Conservation (phyloP, 2,329 filamentous ascomycete species). For the Xylogone sp. region DNA sequence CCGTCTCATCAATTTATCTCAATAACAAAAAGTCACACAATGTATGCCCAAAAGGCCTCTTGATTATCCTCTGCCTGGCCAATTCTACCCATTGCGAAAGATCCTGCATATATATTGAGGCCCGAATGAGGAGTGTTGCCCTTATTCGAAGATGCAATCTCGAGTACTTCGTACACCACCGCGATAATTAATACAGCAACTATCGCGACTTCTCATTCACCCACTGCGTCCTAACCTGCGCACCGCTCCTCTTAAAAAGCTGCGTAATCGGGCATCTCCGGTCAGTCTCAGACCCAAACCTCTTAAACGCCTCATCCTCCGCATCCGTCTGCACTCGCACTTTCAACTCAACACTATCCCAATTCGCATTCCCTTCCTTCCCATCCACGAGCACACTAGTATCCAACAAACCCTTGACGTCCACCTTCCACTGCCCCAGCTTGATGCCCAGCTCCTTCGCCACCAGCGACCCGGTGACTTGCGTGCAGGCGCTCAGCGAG, state of each 20-base stretch:
- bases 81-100: too few relatives aligned
- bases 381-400: conserved; percentile 23
- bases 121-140: too few relatives aligned
- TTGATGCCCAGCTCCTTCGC: conserved; percentile 23
- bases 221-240: conserved; percentile 22
- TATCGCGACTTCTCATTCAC: conserved; percentile 16
- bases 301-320: conserved; percentile 12
- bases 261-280: conserved; percentile 27
- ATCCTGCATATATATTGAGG: too few relatives aligned
- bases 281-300: conserved; percentile 24
- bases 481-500: conserved; percentile 27
- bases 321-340: conserved; percentile 24
- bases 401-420: conserved; percentile 20
- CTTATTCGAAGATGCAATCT: too few relatives aligned
- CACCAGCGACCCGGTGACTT: conserved; percentile 26
- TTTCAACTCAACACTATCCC: conserved; percentile 20
- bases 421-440: conserved; percentile 23
- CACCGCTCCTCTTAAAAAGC: conserved; percentile 25
- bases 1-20: too few relatives aligned
- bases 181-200: too few relatives aligned
- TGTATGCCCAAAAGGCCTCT: too few relatives aligned
- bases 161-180: too few relatives aligned
- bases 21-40: too few relatives aligned
- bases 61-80: too few relatives aligned
- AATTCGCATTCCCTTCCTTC: conserved; percentile 26